phyloP scores from a whole-genome alignment of 345 rosid genomes.

The Ricinus communis region DNA sequence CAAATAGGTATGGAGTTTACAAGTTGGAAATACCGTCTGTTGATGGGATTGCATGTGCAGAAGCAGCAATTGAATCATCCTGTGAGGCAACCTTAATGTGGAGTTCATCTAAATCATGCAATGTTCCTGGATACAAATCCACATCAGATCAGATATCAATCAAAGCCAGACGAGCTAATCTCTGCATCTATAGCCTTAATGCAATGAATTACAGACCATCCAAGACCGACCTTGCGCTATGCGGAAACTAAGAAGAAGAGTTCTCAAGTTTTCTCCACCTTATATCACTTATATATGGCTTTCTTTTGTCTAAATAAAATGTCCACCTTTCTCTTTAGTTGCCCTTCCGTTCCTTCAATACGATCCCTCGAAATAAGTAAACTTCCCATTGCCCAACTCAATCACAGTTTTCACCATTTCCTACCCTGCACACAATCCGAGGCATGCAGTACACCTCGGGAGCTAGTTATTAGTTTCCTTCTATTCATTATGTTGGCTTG shows the following conservation, averaged over 20 bases:
- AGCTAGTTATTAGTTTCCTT: background rate
- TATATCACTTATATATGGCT: background rate
- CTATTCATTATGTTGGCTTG: background rate
- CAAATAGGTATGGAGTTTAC: slow-evolving; percentile 75
- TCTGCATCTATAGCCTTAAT: slow-evolving; percentile 76
- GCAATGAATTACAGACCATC: slow-evolving; percentile 77
- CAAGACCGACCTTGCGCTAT: slow-evolving; percentile 52
- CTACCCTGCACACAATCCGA: slow-evolving; percentile 19
- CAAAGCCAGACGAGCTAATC: slow-evolving; percentile 59
- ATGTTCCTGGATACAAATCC: slow-evolving; percentile 72
- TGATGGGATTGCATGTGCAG: slow-evolving; percentile 70
- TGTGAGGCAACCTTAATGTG: slow-evolving; percentile 71
- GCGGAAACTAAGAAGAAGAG: slow-evolving; percentile 34
- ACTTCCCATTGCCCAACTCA: slow-evolving; percentile 2
- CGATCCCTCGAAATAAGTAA: slow-evolving; percentile 6
- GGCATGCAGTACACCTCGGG: slow-evolving; percentile 15
- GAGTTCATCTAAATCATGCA: slow-evolving; percentile 61
- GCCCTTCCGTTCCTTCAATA: background rate
- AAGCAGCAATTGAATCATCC: slow-evolving; percentile 58
- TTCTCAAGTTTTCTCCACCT: background rate
- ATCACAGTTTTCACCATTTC: slow-evolving; percentile 7
- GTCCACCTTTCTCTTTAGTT: background rate
- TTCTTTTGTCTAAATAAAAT: background rate
- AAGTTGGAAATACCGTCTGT: slow-evolving; percentile 69
- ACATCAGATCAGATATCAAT: slow-evolving; percentile 72